These are phyloP conservation scores for Pleodorina starrii DNA, from an alignment of 139 green algal genomes.

Conservation along the genomic window DNA sequence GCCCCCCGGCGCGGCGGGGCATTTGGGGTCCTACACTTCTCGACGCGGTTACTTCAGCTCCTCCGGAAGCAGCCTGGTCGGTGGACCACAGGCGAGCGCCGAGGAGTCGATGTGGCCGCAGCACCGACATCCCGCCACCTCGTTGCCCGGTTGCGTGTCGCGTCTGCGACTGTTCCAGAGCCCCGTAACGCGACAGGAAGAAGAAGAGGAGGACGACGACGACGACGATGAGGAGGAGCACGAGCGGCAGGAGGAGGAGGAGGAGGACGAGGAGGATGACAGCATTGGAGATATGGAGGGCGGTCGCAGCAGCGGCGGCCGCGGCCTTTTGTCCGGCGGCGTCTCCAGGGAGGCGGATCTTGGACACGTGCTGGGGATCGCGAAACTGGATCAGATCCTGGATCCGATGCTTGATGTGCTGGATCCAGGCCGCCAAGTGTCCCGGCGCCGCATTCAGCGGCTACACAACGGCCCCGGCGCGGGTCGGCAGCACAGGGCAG, in stretches of 20 bases:
- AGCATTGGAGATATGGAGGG: neutral
- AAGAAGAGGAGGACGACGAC: neutral
- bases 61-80: too few relatives aligned
- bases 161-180: neutral
- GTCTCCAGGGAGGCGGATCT: too few relatives aligned
- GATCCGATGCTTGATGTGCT: slow-evolving; percentile 11
- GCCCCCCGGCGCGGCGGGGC: too few relatives aligned
- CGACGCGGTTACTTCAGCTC: too few relatives aligned
- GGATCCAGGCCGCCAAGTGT: neutral
- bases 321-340: too few relatives aligned
- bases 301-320: neutral
- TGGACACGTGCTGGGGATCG: too few relatives aligned
- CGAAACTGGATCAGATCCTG: neutral
- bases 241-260: too few relatives aligned
- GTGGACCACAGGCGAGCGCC: too few relatives aligned
- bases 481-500: too few relatives aligned
- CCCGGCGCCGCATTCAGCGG: neutral
- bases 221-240: neutral
- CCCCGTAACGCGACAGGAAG: neutral
- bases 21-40: too few relatives aligned
- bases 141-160: neutral
- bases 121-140: too few relatives aligned
- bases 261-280: neutral
- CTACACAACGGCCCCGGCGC: neutral
- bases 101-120: too few relatives aligned